Evolutionary conservation across 805 yeast species (phyloP).

Genomic region (Blastobotrys peoriensis): DNA sequence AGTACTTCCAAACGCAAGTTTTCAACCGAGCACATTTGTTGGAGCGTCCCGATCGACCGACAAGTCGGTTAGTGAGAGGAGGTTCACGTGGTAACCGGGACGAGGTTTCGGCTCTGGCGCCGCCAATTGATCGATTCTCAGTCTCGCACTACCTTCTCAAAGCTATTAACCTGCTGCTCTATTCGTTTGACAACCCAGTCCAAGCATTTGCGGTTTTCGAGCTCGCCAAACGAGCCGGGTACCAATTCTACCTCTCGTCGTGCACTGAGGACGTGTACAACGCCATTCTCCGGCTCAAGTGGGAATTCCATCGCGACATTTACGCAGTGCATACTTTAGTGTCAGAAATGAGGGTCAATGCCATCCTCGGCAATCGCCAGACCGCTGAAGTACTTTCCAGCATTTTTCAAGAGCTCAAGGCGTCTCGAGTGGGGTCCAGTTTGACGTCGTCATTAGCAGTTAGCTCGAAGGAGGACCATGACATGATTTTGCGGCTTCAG

Average conservation of each 20-base stretch:
- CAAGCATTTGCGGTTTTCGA: slow-evolving; percentile 35
- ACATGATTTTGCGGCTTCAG: not conserved
- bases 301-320: slow-evolving; percentile 36
- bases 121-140: slow-evolving; percentile 10
- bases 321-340: slow-evolving; percentile 30
- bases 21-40: slow-evolving; percentile 6
- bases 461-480: not conserved
- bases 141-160: slow-evolving; percentile 18
- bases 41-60: not conserved
- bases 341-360: slow-evolving; percentile 39
- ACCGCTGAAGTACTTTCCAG: slow-evolving; percentile 28
- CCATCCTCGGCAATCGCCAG: slow-evolving; percentile 32
- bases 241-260: slow-evolving; percentile 33
- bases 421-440: not conserved
- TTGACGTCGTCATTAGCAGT: not conserved
- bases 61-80: not conserved
- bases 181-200: slow-evolving; percentile 26
- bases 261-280: slow-evolving; percentile 38
- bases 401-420: slow-evolving; percentile 19
- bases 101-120: slow-evolving; percentile 6
- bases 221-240: slow-evolving; percentile 28
- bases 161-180: slow-evolving; percentile 17
- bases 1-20: slow-evolving; percentile 18
- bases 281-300: slow-evolving; percentile 31
- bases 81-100: not conserved